Percentiles rank a stretch among this genome's conserved stretches.
phyloP scores from a whole-genome alignment of 1,284 basidiomycete species.

The Salmacisia buchloeana region DNA sequence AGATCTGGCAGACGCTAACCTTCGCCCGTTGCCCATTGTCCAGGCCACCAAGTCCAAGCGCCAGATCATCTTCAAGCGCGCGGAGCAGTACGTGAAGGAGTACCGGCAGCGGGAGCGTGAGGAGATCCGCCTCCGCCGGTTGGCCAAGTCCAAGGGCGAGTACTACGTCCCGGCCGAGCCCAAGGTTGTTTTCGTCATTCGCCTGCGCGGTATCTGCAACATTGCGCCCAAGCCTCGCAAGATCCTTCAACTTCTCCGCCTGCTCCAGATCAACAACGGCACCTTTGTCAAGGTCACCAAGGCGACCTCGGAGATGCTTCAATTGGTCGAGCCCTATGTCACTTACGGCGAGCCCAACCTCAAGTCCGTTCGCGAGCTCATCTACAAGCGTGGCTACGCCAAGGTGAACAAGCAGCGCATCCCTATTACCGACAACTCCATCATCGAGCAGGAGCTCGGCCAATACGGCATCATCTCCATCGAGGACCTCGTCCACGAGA shows the following conservation, averaged over 20 bases:
- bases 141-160: slow-evolving; percentile 84
- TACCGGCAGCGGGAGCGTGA: slow-evolving; percentile 88
- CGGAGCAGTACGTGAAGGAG: slow-evolving; percentile 97
- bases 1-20: neutral
- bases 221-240: slow-evolving; percentile 99
- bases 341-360: slow-evolving; percentile 85
- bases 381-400: slow-evolving; percentile 99
- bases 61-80: slow-evolving; percentile 98
- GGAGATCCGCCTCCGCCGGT: slow-evolving; percentile 90
- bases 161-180: slow-evolving; percentile 95
- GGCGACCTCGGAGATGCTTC: slow-evolving; percentile 96
- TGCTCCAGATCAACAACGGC: slow-evolving; percentile 99
- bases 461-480: slow-evolving; percentile 95
- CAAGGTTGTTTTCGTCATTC: slow-evolving; percentile 96
- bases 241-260: slow-evolving; percentile 94
- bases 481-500: slow-evolving; percentile 97
- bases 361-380: slow-evolving; percentile 90
- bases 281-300: slow-evolving; percentile 94
- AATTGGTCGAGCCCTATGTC: slow-evolving; percentile 92
- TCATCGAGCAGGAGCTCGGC: slow-evolving; percentile 88
- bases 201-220: slow-evolving; percentile 91
- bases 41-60: slow-evolving; percentile 85
- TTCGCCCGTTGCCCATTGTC: neutral
- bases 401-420: slow-evolving; percentile 97
- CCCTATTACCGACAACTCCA: slow-evolving; percentile 84